Conservation (phyloP, 495 filamentous ascomycete genomes). For the Copromyces sp. region DNA sequence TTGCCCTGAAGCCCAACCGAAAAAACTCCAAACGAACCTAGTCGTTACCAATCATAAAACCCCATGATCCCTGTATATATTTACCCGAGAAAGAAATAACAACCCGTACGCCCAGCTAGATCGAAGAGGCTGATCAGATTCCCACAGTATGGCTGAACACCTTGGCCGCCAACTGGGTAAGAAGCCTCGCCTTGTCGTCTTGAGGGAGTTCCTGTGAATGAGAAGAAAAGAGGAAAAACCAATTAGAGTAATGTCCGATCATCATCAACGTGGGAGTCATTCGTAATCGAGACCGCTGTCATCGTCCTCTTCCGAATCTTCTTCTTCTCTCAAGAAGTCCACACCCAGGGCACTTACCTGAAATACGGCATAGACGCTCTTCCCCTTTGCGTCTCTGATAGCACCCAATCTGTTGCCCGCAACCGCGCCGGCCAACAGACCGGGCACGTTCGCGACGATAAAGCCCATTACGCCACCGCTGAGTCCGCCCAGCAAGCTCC, state of each 20-base stretch:
- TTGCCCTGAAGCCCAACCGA: neutral
- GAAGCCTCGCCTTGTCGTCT: constrained; percentile 63
- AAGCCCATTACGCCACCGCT: constrained; percentile 89
- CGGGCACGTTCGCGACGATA: constrained; percentile 86
- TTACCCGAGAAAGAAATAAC: neutral
- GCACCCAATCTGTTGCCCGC: constrained; percentile 86
- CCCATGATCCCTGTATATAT: neutral
- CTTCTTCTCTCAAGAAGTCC: neutral
- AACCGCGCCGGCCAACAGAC: constrained; percentile 79
- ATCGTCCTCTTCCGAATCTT: neutral
- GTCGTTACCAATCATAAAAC: neutral
- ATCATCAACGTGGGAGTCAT: neutral
- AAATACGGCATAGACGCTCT: constrained; percentile 92
- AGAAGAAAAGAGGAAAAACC: neutral
- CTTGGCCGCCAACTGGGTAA: constrained; percentile 65
- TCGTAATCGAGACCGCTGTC: neutral
- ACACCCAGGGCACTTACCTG: constrained; percentile 28
- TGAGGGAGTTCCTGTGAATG: constrained; percentile 56
- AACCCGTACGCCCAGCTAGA: neutral
- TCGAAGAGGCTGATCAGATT: constrained; percentile 13
- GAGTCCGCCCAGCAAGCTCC: constrained; percentile 73
- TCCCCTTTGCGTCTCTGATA: constrained; percentile 78
- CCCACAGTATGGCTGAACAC: constrained; percentile 52
- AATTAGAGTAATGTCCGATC: neutral
- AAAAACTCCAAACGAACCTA: neutral